Evolutionary conservation across 192 early-diverging fungal genomes (phyloP), one percentile per base, ranked within the genome.

Genomic region (Umbelopsis isabellina): DNA sequence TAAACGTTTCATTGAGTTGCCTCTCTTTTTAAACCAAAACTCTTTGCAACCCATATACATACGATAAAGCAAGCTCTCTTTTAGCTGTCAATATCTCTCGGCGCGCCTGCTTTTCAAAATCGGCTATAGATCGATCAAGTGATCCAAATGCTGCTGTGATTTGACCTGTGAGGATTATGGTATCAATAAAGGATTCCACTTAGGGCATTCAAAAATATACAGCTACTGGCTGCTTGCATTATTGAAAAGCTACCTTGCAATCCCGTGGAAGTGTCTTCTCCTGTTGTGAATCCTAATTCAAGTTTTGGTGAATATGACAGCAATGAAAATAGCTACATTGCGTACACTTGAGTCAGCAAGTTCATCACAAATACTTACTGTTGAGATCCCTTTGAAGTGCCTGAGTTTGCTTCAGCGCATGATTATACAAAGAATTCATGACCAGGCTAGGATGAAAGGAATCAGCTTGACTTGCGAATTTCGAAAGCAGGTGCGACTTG

Each of bases 371-470:
- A 16, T 46, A 65, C 52, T 65, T 47, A 78, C 83, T 85, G 41
- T 79, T 79, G 4, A 88, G 68, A 44, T 88, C 84, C 50, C 75
- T 78, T 67, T 81, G 75, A 47, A 88, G 37, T 23, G 80, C 73
- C 41, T 84, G 78, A 25, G 80, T 77, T 75, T 88, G 86, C 68
- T 86, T 88, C 46, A 88, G 68, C 10, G 86, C 84, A 68, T 84
- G 81, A 65, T 88, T 88, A 65, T 88, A 86, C 35, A 82, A 64
- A 7, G 83, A 86, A 66, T 88, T 88, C 86, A 88, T 88, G 55
- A 30, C 25, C 33, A n/a, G 25, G 27, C 10, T 61, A 30, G 55
- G 21, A 61, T 61, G 55, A 35, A 61, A 35, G 55, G 51, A 23
- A 12, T 22, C 12, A 23, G 16, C 18, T 18, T 25, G 55, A 61